These are phyloP conservation scores for Ogataea parapolymorpha DNA, from an alignment of 805 yeast species.

Conservation along the genomic window DNA sequence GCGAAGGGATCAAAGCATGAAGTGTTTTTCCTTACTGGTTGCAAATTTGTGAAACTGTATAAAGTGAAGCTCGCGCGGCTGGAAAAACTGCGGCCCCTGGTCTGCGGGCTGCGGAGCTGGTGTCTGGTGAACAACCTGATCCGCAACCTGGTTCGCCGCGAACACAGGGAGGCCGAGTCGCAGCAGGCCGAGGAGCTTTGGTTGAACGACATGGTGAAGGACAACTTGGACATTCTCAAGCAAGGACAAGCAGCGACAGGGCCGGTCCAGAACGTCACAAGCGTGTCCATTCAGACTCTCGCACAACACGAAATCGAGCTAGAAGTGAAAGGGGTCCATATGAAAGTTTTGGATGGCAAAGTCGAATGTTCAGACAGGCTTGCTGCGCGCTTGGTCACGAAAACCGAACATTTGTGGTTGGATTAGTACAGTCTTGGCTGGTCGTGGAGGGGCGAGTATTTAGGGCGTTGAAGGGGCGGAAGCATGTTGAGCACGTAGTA, in stretches of 20 bases:
- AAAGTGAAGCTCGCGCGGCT: slow-evolving; percentile 26
- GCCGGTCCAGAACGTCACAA: not conserved
- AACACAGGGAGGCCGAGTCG: slow-evolving; percentile 3
- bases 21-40: slow-evolving; percentile 25
- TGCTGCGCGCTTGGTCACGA: slow-evolving; percentile 10
- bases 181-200: slow-evolving; percentile 13
- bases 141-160: slow-evolving; percentile 16
- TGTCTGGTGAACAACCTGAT: slow-evolving; percentile 25
- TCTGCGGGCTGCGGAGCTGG: slow-evolving; percentile 28
- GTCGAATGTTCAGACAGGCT: slow-evolving; percentile 7
- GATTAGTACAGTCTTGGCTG: slow-evolving; percentile 3
- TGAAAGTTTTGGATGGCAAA: slow-evolving; percentile 17
- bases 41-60: slow-evolving; percentile 28
- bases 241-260: not conserved
- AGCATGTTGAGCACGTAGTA: slow-evolving; percentile 12
- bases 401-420: slow-evolving; percentile 17
- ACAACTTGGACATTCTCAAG: slow-evolving; percentile 9
- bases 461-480: slow-evolving; percentile 15
- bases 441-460: slow-evolving; percentile 6
- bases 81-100: slow-evolving; percentile 17
- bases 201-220: slow-evolving; percentile 21
- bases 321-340: slow-evolving; percentile 10
- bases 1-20: slow-evolving; percentile 4
- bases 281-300: slow-evolving; percentile 18
- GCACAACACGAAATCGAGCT: slow-evolving; percentile 44